Base-by-base conservation (phyloP, 768 basidiomycete genomes). In the Lentinula boryana region DNA sequence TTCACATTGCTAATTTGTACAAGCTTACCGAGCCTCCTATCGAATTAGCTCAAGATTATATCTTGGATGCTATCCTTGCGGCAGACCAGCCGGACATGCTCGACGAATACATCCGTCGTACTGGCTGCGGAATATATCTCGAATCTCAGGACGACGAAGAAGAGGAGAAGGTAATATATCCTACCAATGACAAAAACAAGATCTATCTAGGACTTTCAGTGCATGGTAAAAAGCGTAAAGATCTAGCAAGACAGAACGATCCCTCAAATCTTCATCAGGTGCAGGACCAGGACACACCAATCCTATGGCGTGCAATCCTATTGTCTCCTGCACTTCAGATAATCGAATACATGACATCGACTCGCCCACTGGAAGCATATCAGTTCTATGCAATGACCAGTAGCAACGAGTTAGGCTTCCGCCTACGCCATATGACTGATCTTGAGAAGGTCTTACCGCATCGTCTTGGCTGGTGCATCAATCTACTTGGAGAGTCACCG, bases 171-270 rank as follows among this genome's bases (percentile, higher is more conserved):
- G 70, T 69, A 9, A 66, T 69, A 27, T 61, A 62, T 9, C 64
- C 68, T 9, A 62, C 68, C 43, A 75, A 77, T 63, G 77, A 78
- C 63, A 63, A 69, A 58, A 76, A 78, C 66, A 75, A 70, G 66
- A 50, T 80, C 0, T 87, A 87, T 64, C 79, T 85, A 16, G 85
- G 86, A 0, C 73, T 88, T 44, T 80, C 79, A 58, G 82, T 87
- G 21, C 82, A 85, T 61, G 85, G 84, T n/a, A 84, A 84, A 73
- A 86, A 86, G 65, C 74, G 82, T 3, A 73, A 75, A 15, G 84
- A 85, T 64, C 73, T 85, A 8, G 80, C 81, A 0, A 72, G 67
- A 56, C 78, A 75, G 65, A 78, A 79, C 54, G 83, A 85, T 63
- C 81, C 82, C 0, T 75, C 81, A 60, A 78, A 77, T 2, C 50